Conservation (phyloP, 225 moss, liverwort and hornwort genomes). For the Physcomitrellopsis africana region DNA sequence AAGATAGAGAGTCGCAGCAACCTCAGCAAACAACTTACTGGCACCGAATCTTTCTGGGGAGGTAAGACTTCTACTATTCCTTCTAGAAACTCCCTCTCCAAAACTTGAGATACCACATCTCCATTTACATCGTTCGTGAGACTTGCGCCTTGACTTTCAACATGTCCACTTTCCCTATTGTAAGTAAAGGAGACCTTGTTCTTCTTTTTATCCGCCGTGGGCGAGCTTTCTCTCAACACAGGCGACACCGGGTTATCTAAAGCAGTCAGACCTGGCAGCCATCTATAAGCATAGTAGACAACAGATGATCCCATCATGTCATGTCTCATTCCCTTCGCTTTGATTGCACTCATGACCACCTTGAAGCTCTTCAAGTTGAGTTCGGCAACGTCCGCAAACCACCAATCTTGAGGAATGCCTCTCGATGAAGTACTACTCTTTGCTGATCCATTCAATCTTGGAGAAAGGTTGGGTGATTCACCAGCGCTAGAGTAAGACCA, state of each 20-base stretch:
- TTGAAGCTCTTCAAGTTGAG: slow-evolving; percentile 68
- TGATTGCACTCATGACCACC: slow-evolving; percentile 77
- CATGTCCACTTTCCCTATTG: slow-evolving; percentile 17
- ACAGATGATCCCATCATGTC: slow-evolving; percentile 82
- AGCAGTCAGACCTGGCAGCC: slow-evolving; percentile 57
- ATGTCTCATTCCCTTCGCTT: slow-evolving; percentile 82
- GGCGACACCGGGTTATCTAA: slow-evolving; percentile 24
- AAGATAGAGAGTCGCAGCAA: slow-evolving; percentile 71
- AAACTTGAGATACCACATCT: slow-evolving; percentile 31
- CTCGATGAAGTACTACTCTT: slow-evolving; percentile 41
- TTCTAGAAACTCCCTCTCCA: slow-evolving; percentile 61
- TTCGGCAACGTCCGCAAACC: slow-evolving; percentile 74
- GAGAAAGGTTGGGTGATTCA: slow-evolving; percentile 54
- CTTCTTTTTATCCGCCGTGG: slow-evolving; percentile 38
- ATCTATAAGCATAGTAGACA: slow-evolving; percentile 68
- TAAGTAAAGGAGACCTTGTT: slow-evolving; percentile 33
- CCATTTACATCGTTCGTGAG: slow-evolving; percentile 16
- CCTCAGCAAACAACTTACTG: slow-evolving; percentile 62
- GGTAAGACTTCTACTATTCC: slow-evolving; percentile 63
- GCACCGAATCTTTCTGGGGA: slow-evolving; percentile 62
- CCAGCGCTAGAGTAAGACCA: slow-evolving; percentile 83
- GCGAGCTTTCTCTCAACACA: slow-evolving; percentile 20
- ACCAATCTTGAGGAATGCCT: slow-evolving; percentile 81
- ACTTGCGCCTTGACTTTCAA: slow-evolving; percentile 6
- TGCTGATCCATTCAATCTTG: slow-evolving; percentile 30